phyloP scores from a whole-genome alignment of 2,329 filamentous ascomycete species.

The Monosporascus sp. region DNA sequence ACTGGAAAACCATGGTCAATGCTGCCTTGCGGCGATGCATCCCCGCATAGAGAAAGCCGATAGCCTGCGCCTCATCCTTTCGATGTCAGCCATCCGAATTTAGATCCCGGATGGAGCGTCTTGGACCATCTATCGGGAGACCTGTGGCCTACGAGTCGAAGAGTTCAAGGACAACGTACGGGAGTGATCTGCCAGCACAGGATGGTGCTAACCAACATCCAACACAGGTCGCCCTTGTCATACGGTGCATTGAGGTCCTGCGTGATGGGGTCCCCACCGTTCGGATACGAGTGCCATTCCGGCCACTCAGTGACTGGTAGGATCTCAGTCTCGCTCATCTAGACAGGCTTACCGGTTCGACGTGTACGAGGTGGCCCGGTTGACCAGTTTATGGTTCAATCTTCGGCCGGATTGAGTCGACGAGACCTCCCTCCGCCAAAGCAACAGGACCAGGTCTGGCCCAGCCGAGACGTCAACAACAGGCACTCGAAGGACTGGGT shows the following conservation, averaged over 20 bases:
- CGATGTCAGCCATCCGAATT: neutral
- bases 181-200: constrained; percentile 35
- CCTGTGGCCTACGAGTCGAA: too few species aligned
- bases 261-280: constrained; percentile 38
- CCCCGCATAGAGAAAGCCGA: constrained; percentile 35
- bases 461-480: too few species aligned
- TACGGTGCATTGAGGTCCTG: constrained; percentile 40
- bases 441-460: too few species aligned
- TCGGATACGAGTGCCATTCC: constrained; percentile 33
- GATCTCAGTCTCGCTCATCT: constrained; percentile 1
- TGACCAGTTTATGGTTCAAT: neutral
- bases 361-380: neutral
- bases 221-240: constrained; percentile 41
- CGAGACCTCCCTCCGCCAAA: too few species aligned
- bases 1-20: constrained; percentile 43
- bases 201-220: constrained; percentile 34
- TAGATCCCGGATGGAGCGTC: too few species aligned
- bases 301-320: constrained; percentile 35
- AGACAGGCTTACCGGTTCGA: too few species aligned
- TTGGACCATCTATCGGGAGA: too few species aligned
- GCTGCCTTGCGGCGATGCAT: constrained; percentile 34
- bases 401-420: too few species aligned
- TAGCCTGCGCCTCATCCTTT: constrained; percentile 15
- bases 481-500: neutral
- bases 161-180: neutral